Base-by-base conservation (phyloP, 768 basidiomycete genomes). In the Trametes sanguinea region DNA sequence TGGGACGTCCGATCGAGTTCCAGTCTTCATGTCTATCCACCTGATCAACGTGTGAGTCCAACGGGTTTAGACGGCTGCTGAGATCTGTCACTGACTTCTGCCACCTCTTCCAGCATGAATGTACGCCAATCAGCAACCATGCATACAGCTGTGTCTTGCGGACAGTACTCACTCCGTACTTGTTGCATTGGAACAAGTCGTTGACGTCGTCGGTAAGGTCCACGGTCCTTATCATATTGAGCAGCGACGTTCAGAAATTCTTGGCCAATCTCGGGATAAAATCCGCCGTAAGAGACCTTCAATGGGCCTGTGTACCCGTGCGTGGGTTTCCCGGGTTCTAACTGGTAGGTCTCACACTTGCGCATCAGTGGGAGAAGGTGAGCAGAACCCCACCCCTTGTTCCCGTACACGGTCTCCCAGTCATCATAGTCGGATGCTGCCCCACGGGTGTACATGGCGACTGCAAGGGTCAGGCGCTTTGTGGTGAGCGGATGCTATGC, bases 371-470 rank as follows among this genome's bases (percentile, higher is more conserved):
- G 85, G 40, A 86, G 79, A 5, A 88, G 64, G 42, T 83, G 73
- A 55, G 77, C 75, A 0, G 83, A 80, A 3, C 83, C 74, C 86
- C 86, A 88, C 1, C 85, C 86, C 6, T 78, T 69, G 66, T 86
- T 85, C 2, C 77, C 77, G 35, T 81, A 69, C 0, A 77, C 68
- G 3, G 54, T 64, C 40, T 80, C 80, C 86, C 85, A 86, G 57
- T 82, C 81, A 63, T 88, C 83, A 51, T 82, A 86, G 66, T 88
- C 86, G 0, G 84, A 85, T 3, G 84, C 81, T 8, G 83, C 70
- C 22, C 83, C 80, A 17, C 86, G 79, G 1, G 78, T 80, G 57
- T 85, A 86, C 76, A 81, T 76, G 7, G 50, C 50, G 52, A 68
- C 66, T 67, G 44, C 1, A 27, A 1, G 7, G 2, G 9, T 6